Conservation (phyloP, 768 basidiomycete genomes). For the Boletus sensibilis region DNA sequence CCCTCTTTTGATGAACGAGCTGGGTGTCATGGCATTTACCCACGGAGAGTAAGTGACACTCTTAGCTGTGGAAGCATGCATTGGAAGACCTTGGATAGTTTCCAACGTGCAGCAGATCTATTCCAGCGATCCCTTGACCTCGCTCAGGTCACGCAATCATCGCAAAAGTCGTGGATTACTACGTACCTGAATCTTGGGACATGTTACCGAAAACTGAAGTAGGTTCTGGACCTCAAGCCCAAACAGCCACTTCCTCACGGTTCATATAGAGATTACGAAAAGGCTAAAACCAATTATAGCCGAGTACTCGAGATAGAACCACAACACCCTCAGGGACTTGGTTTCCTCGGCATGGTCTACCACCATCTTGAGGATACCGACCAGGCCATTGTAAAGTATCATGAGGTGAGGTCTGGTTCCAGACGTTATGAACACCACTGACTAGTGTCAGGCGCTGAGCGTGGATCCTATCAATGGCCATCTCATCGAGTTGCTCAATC, state of each 20-base stretch:
- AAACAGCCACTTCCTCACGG: conserved; percentile 5
- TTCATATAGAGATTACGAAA: conserved; percentile 46
- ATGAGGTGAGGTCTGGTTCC: conserved; percentile 60
- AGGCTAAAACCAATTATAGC: conserved; percentile 72
- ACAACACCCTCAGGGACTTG: conserved; percentile 76
- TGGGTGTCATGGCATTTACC: conserved; percentile 90
- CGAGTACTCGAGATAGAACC: conserved; percentile 86
- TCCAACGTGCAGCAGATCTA: conserved; percentile 62
- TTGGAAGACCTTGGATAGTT: conserved; percentile 51
- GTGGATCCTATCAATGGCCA: conserved; percentile 82
- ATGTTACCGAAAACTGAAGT: conserved; percentile 80
- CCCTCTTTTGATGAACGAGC: conserved; percentile 87
- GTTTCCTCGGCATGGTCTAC: conserved; percentile 86
- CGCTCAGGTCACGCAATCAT: conserved; percentile 81
- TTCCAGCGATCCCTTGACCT: conserved; percentile 78
- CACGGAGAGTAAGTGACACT: conserved; percentile 64
- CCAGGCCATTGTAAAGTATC: conserved; percentile 85
- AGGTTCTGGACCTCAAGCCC: conserved; percentile 22
- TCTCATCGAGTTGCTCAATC: conserved; percentile 75
- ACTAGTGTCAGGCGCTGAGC: conserved; percentile 58
- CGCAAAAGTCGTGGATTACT: conserved; percentile 80
- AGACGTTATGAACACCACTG: background rate
- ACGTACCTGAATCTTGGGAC: conserved; percentile 95
- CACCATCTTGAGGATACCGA: conserved; percentile 74
- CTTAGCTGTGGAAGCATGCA: background rate